Conservation (phyloP, 179 eudicot genomes). For the Monotropa hypopitys region DNA sequence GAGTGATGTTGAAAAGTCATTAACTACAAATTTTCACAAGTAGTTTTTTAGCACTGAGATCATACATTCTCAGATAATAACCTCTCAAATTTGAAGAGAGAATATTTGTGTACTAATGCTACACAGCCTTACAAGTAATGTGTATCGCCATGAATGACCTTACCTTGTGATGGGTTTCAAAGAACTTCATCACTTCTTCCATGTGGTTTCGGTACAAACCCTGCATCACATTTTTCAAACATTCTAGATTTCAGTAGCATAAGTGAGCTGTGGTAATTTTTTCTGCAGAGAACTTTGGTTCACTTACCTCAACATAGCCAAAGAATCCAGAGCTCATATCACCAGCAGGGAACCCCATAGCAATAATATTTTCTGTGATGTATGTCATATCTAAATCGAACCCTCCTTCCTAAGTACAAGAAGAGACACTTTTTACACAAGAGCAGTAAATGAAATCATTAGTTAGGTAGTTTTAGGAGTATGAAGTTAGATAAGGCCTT, state of each 20-base stretch:
- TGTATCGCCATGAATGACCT: not conserved
- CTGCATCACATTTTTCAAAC: conserved; percentile 30
- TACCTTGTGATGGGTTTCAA: conserved; percentile 94
- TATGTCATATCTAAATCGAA: conserved; percentile 95
- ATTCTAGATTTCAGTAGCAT: not conserved
- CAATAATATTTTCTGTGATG: conserved; percentile 87
- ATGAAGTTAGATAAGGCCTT: no score
- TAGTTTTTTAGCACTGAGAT: not conserved
- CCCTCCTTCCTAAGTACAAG: conserved; percentile 62
- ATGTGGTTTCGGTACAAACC: conserved; percentile 90
- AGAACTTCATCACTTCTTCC: conserved; percentile 90
- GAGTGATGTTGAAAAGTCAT: not conserved
- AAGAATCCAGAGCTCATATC: conserved; percentile 94
- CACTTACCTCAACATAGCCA: conserved; percentile 79
- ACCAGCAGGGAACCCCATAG: conserved; percentile 99
- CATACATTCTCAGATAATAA: not conserved
- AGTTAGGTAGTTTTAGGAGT: no score
- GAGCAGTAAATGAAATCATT: not conserved
- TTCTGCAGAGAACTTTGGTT: not conserved
- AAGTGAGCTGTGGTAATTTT: not conserved
- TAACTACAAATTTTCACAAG: not conserved
- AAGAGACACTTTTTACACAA: not conserved
- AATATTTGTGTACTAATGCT: not conserved
- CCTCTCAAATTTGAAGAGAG: not conserved
- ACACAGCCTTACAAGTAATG: not conserved